These are phyloP conservation scores for Aspergillus sclerotioniger DNA, from an alignment of 495 filamentous ascomycete genomes.

Conservation along the genomic window DNA sequence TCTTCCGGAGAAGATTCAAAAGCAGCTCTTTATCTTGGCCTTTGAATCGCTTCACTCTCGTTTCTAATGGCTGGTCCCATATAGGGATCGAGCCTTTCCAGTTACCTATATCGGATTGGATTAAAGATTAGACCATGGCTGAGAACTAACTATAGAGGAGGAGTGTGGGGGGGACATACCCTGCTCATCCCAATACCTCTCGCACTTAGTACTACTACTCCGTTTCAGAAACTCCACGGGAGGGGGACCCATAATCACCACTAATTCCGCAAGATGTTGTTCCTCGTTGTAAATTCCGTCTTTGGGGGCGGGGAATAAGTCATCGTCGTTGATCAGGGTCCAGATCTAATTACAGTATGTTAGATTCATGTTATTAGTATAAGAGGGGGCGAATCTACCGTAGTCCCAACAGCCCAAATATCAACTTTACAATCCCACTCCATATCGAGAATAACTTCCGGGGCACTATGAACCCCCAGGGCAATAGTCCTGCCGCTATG, in stretches of 20 bases:
- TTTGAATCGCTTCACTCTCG: constrained; percentile 11
- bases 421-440: no score
- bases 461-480: no score
- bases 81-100: constrained; percentile 27
- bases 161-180: no score
- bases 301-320: constrained; percentile 21
- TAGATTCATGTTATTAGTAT: not conserved
- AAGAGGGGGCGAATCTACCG: no score
- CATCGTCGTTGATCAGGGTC: constrained; percentile 17
- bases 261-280: constrained; percentile 37
- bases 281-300: constrained; percentile 23
- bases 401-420: not conserved
- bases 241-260: constrained; percentile 32
- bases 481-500: no score
- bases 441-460: no score
- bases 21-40: constrained; percentile 29
- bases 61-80: constrained; percentile 23
- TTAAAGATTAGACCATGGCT: no score
- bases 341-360: constrained; percentile 14
- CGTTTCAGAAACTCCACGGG: constrained; percentile 31
- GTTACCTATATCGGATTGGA: constrained; percentile 21
- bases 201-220: constrained; percentile 26
- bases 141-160: no score
- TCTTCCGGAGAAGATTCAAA: constrained; percentile 28
- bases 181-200: constrained; percentile 26